A percentile compares a stretch with the other conserved stretches of the same genome.
phyloP scores from a whole-genome alignment of 345 rosid genomes.

The Corchorus capsularis region DNA sequence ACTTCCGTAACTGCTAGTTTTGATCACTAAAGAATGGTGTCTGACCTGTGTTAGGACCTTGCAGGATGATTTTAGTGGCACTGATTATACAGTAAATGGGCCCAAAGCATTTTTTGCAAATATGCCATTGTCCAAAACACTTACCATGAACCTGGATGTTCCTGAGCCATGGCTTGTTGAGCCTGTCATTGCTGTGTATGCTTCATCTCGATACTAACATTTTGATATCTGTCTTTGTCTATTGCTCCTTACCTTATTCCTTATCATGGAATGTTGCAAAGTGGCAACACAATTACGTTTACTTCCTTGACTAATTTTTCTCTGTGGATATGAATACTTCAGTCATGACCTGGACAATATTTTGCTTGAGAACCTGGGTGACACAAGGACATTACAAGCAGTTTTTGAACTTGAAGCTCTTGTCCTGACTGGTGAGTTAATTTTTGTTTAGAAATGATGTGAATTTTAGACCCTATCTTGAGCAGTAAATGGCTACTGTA shows the following conservation, averaged over 20 bases:
- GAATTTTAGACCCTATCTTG: background rate
- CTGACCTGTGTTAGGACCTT: slow-evolving; percentile 36
- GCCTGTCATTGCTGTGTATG: slow-evolving; percentile 96
- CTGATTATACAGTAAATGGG: slow-evolving; percentile 68
- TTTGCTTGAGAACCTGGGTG: slow-evolving; percentile 98
- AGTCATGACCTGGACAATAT: slow-evolving; percentile 98
- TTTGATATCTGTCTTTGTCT: background rate
- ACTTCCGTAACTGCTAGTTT: slow-evolving; percentile 21
- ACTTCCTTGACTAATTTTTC: slow-evolving; percentile 28
- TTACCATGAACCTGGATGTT: slow-evolving; percentile 99
- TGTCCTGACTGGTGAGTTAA: slow-evolving; percentile 83
- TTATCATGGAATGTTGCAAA: background rate
- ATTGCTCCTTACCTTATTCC: background rate
- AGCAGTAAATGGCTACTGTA: background rate
- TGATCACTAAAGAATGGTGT: slow-evolving; percentile 24
- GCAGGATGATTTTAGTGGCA: slow-evolving; percentile 94
- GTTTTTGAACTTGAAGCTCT: slow-evolving; percentile 98
- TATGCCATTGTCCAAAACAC: slow-evolving; percentile 98
- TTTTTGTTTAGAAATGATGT: slow-evolving; percentile 9
- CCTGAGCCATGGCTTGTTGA: slow-evolving; percentile 99
- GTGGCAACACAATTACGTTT: background rate
- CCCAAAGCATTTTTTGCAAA: slow-evolving; percentile 95
- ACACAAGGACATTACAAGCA: slow-evolving; percentile 92
- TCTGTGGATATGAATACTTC: slow-evolving; percentile 30
- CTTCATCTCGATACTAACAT: slow-evolving; percentile 23